Evolutionary conservation across 2,329 filamentous ascomycete species (phyloP), one percentile per base, ranked within the genome.

Genomic region (Pseudogymnoascus sp.): DNA sequence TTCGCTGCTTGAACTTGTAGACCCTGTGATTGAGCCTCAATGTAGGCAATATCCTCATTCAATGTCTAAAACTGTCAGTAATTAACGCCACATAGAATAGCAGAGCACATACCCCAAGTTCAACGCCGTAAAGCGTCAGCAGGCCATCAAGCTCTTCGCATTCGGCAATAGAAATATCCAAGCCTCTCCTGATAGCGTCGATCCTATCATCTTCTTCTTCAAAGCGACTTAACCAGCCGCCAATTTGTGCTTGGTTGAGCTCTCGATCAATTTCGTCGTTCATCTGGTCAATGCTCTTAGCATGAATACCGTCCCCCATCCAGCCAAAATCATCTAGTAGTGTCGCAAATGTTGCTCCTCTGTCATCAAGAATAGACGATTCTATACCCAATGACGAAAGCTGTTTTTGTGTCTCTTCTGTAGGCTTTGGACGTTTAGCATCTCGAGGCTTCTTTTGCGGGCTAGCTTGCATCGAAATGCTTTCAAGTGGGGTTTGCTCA

Each of bases 1-100:
- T 99, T 99, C 42, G 94, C 91, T 18, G 93, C 93, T 75, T 97
- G 94, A 5, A 99, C 93, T 71, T 99, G 94, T 56, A 99, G 79
- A 79, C 94, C 94, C 76, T 99, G 93, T 5, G 91, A 92, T 75
- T 99, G 94, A 1, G 94, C 92, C 77, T 99, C 94, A 67, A 99
- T 97, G 73, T 95, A 97, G 3, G 92, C 88, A 69, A 99, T 95
- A 70, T 99, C 94, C 60, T 97, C 93, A 63, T 92, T 92, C 31
- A 99, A 81, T 59, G 92, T 97, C 89, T 95, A 71, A 23, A 61
- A 53, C 11, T 47, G 64, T 73, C 62, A 73, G 69, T 47, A 62
- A 62, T 74, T 66, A 12, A 6, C 8, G 14, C 10, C 18, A 59
- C 38, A 33, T 28, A 23, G 18, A 38, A 38, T 44, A 38, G 21